Conservation (phyloP, 2,329 filamentous ascomycete genomes). For the Fusarium luffae region DNA sequence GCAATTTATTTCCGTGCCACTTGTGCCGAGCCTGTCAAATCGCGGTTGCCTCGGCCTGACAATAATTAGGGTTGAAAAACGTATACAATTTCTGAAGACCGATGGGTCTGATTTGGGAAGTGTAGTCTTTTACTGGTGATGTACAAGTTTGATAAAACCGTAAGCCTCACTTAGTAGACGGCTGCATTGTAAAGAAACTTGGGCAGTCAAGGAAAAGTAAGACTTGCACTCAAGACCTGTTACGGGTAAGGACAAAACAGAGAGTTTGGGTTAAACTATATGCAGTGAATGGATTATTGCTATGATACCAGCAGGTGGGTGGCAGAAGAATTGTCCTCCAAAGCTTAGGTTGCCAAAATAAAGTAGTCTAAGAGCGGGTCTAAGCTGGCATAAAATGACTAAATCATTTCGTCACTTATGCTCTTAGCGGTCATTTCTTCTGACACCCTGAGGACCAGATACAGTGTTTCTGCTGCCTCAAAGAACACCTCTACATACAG, state of each 20-base stretch:
- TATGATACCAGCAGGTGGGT: neutral
- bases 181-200: neutral
- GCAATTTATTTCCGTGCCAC: neutral
- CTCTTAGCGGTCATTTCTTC: too few relatives aligned
- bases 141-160: neutral
- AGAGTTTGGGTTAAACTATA: neutral
- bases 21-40: neutral
- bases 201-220: neutral
- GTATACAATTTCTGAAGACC: neutral
- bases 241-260: neutral
- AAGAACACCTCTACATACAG: neutral
- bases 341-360: too few relatives aligned
- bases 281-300: neutral
- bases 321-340: too few relatives aligned
- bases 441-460: neutral
- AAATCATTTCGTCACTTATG: too few relatives aligned
- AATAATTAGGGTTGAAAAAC: neutral
- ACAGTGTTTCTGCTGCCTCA: neutral
- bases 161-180: neutral
- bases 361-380: too few relatives aligned
- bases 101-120: neutral
- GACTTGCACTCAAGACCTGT: neutral
- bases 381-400: too few relatives aligned
- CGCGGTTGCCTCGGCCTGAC: neutral
- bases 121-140: neutral